Evolutionary conservation across 2,329 filamentous ascomycete genomes (phyloP), one percentile per base, ranked within the genome.

Genomic region (Pyricularia sp.): DNA sequence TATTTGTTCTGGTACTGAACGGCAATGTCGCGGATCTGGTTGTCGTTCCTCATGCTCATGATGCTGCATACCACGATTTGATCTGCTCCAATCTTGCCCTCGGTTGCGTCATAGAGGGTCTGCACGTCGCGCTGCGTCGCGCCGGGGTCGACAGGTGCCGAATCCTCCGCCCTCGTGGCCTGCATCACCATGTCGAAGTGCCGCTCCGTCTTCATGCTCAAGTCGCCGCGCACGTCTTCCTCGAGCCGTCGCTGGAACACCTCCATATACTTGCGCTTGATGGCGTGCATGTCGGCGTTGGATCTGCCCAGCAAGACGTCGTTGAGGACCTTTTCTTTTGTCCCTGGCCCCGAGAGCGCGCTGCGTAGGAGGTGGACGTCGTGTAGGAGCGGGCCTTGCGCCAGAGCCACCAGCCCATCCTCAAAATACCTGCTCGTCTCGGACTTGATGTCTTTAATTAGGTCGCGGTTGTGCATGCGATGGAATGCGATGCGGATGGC

Each of bases 281-380:
- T 97, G 58, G 92, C 92, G 68, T 87, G 85, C 58, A 99, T 83
- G 74, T 98, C 94, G 42, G 93, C 93, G 75, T 98, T 98, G 50
- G 89, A 91, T 50, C 94, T 87, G 10, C 89, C 85, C 4, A 97
- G 86, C 2, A 98, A 84, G 6, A 97, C 85, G 73, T 98, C 94
- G 77, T 97, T 95, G 66, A 99, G 83, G 0, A 95, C 83, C 68
- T 83, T 82, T 76, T 98, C 94, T 74, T 97, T 97, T 0, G 94
- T 98, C 9, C 95, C 95, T 0, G 88, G 77, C 0, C 94, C 93
- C 66, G 88, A 83, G 81, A 97, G 88, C 1, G 93, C 90, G 1
- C 90, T 84, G 74, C 89, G 83, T 10, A 95, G 81, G 68, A 88
- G 85, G 74, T 89, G 83, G 4, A 90, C 90, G 77, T 98, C 94